These are phyloP conservation scores for Gnomoniopsis sp. DNA, from an alignment of 2,329 filamentous ascomycete genomes.

Conservation along the genomic window DNA sequence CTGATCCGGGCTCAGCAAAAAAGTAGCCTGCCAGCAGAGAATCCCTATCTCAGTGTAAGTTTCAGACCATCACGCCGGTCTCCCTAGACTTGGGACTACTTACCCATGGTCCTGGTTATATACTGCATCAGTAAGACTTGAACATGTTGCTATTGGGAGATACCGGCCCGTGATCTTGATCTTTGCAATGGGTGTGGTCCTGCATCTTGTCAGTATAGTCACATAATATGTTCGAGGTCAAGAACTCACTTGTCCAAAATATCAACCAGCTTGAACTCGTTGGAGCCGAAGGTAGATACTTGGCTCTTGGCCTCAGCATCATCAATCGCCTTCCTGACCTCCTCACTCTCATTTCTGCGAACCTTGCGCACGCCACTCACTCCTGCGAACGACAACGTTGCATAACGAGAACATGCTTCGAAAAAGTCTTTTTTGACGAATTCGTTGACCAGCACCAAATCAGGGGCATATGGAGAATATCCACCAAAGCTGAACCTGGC, in stretches of 20 bases:
- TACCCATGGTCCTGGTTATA: conserved; percentile 25
- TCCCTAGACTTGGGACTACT: background rate
- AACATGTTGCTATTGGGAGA: conserved; percentile 25
- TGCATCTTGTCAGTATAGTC: conserved; percentile 1
- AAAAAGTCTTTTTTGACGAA: conserved; percentile 54
- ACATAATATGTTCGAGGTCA: background rate
- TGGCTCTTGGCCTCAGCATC: conserved; percentile 25
- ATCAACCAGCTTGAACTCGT: conserved; percentile 25
- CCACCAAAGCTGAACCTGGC: conserved; percentile 55
- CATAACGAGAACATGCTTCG: conserved; percentile 41
- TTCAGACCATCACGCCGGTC: background rate
- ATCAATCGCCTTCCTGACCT: conserved; percentile 20
- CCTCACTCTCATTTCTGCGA: conserved; percentile 20
- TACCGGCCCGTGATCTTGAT: conserved; percentile 26
- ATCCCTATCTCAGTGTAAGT: background rate
- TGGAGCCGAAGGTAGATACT: conserved; percentile 23
- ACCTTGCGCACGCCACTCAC: conserved; percentile 16
- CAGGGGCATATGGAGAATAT: conserved; percentile 57
- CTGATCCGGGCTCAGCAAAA: conserved; percentile 26
- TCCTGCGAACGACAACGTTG: conserved; percentile 24
- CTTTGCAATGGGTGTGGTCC: conserved; percentile 22
- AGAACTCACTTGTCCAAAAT: conserved; percentile 24
- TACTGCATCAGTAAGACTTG: conserved; percentile 26
- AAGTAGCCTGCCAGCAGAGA: conserved; percentile 24
- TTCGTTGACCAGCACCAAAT: conserved; percentile 63